phyloP scores from a whole-genome alignment of 305 asterid species.

The Fraxinus greggii region DNA sequence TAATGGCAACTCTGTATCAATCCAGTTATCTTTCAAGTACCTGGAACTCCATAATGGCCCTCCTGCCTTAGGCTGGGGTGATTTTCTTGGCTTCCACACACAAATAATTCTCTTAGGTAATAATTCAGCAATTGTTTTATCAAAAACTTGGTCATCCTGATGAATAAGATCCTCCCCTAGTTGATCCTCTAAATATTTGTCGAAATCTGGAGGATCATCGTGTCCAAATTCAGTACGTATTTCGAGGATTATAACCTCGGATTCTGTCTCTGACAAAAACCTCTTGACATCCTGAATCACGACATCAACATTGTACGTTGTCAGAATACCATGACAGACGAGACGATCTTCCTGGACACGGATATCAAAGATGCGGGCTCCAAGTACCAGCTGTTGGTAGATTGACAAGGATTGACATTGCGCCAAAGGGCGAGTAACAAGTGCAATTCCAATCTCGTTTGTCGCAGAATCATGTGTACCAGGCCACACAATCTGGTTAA shows the following conservation, averaged over 20 bases:
- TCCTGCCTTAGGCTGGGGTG: constrained; percentile 58
- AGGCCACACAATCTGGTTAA: constrained; percentile 85
- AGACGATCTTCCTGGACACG: constrained; percentile 69
- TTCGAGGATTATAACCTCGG: constrained; percentile 73
- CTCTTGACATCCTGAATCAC: constrained; percentile 62
- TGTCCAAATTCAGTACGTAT: constrained; percentile 90
- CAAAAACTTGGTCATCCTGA: constrained; percentile 61
- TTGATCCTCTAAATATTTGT: constrained; percentile 52
- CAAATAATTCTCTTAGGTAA: constrained; percentile 77
- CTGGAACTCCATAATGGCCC: constrained; percentile 66
- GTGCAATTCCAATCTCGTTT: constrained; percentile 68
- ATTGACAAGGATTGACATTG: constrained; percentile 74
- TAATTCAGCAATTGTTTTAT: constrained; percentile 57
- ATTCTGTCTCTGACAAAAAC: constrained; percentile 61
- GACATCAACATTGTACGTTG: constrained; percentile 55
- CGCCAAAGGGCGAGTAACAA: constrained; percentile 70
- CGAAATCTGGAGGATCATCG: constrained; percentile 79
- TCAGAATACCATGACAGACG: constrained; percentile 79
- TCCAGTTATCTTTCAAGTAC: constrained; percentile 79
- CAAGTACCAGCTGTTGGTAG: constrained; percentile 64
- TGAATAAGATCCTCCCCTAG: constrained; percentile 64
- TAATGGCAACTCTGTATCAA: constrained; percentile 82
- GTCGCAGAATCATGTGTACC: constrained; percentile 97
- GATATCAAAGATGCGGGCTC: constrained; percentile 68
- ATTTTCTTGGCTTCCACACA: constrained; percentile 80